Percentiles rank a stretch among this genome's conserved stretches.
Evolutionary conservation across 345 rosid genomes (phyloP).

Genomic region (Melaleuca alternifolia): DNA sequence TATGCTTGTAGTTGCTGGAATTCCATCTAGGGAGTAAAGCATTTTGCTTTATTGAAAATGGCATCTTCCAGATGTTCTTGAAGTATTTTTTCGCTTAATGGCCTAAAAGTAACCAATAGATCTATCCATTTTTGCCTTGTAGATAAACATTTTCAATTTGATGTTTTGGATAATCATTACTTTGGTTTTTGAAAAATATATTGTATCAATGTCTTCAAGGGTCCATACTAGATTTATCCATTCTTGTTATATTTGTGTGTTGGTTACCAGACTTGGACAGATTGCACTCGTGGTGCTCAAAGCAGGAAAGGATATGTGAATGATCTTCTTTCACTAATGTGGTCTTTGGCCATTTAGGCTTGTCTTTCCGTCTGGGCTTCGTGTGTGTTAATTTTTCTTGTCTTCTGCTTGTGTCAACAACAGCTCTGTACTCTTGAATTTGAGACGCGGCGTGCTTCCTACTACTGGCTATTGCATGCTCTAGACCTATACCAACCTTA

Average conservation of each 20-base stretch:
- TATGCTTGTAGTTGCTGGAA: not conserved
- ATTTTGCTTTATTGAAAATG: not conserved
- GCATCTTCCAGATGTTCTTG: not conserved
- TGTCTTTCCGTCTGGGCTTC: not conserved
- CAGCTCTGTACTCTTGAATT: conserved; percentile 74
- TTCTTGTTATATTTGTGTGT: not conserved
- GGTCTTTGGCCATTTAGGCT: not conserved
- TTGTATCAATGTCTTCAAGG: not conserved
- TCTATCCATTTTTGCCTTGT: not conserved
- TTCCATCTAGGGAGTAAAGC: not conserved
- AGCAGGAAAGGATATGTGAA: not conserved
- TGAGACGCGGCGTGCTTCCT: conserved; percentile 94
- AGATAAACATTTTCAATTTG: not conserved
- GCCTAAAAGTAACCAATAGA: not conserved
- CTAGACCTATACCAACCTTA: conserved; percentile 81
- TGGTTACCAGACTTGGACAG: not conserved
- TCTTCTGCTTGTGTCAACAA: not conserved
- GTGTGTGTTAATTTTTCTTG: not conserved
- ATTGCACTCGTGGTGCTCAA: not conserved
- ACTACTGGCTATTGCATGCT: conserved; percentile 85
- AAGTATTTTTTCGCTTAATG: not conserved
- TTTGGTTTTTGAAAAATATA: not conserved
- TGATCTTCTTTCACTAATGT: not conserved
- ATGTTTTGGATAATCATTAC: not conserved
- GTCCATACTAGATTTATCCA: not conserved